Base-by-base conservation (phyloP, 768 basidiomycete species). In the Clavulina sp. region DNA sequence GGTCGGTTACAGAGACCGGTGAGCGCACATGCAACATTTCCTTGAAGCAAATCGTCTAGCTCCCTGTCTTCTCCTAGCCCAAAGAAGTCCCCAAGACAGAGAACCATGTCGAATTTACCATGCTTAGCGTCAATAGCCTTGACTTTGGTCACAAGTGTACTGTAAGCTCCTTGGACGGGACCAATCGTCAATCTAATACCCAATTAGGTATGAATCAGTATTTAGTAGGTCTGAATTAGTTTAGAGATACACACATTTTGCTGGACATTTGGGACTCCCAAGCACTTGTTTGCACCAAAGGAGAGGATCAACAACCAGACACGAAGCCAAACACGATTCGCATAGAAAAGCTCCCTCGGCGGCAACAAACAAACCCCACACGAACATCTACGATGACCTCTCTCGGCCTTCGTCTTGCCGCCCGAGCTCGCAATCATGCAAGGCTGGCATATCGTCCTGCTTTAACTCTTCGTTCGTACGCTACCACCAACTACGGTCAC, bases 11-110 rank as follows among this genome's bases (percentile, higher is more conserved):
- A 38, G 34, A 38, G 19, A 38, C 7, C 46, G n/a, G 36, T 26
- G 24, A 6, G 52, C 68, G 40, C 62, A 78, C 85, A 80, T 68
- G 80, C 73, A 31, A 89, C 60, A 23, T 69, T 65, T 0, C 83
- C 91, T 5, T 74, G 69, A 57, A 92, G 64, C 28, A 91, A 68
- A 57, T 78, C 70, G 3, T 61, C 57, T 2, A 80, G 64, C 52
- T 86, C 74, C 9, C 53, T 61, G n/a, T 57, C 57, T 13, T 64
- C 64, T 9, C 57, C 63, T 1, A 71, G 72, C 4, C 81, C 81
- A 64, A 89, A 87, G 66, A 91, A 89, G 65, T 88, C 83, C n/a
- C 87, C 87, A 4, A 71, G 68, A 58, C 84, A 86, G 49, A 91
- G 71, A 4, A 80, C 74, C 51, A 86, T 73, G 60, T 88, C 84